Evolutionary conservation across 768 basidiomycete species (phyloP).

Genomic region (Kwoniella bestiolae): DNA sequence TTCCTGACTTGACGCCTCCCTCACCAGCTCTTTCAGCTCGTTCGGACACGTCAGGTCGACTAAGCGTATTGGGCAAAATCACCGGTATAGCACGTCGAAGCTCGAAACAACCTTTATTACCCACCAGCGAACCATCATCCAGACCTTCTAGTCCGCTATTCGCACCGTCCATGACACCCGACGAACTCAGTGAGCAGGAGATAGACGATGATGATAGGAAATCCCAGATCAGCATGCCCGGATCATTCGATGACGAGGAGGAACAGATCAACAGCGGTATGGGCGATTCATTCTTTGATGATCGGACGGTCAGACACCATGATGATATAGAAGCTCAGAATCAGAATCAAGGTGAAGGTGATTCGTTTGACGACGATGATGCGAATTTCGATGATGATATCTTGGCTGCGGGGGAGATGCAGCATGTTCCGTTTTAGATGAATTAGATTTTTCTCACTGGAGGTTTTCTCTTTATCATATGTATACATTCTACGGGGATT

Average conservation of each 20-base stretch:
- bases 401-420: slow-evolving; percentile 80
- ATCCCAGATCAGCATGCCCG: slow-evolving; percentile 85
- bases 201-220: slow-evolving; percentile 26
- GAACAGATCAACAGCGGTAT: slow-evolving; percentile 59
- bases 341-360: slow-evolving; percentile 36
- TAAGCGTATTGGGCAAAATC: slow-evolving; percentile 56
- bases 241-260: slow-evolving; percentile 64
- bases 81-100: slow-evolving; percentile 54
- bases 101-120: slow-evolving; percentile 47
- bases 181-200: slow-evolving; percentile 53
- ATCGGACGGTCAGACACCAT: neutral
- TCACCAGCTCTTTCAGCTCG: slow-evolving; percentile 93
- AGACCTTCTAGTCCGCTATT: slow-evolving; percentile 69
- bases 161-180: slow-evolving; percentile 70
- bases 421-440: slow-evolving; percentile 58
- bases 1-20: slow-evolving; percentile 67
- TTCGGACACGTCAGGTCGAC: slow-evolving; percentile 68
- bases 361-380: slow-evolving; percentile 60
- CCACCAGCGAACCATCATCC: slow-evolving; percentile 50
- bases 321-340: slow-evolving; percentile 42
- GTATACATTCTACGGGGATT: neutral
- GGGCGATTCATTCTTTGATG: slow-evolving; percentile 16
- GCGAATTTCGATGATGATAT: slow-evolving; percentile 79
- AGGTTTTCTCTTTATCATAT: slow-evolving; percentile 4
- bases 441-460: too few species aligned